These are phyloP conservation scores for Venturia oleaginea DNA, from an alignment of 2,329 filamentous ascomycete genomes.

Conservation along the genomic window DNA sequence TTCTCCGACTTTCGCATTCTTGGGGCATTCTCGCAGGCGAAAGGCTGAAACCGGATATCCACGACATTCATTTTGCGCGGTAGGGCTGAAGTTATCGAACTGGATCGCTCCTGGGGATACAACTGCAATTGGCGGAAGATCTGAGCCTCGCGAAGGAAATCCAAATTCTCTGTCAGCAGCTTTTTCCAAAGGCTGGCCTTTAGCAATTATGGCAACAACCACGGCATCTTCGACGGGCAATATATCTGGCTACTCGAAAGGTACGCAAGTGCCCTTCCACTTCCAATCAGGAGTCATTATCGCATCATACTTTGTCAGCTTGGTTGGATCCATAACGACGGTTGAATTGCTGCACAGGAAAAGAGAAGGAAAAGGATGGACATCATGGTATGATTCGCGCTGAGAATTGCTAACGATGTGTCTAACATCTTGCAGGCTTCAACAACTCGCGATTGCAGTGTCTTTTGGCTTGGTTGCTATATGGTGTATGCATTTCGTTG, in stretches of 20 bases:
- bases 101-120: not conserved
- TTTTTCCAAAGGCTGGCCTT: not conserved
- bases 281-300: conserved; percentile 53
- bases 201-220: not conserved
- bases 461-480: conserved; percentile 42
- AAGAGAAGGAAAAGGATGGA: conserved; percentile 57
- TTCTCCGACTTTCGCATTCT: not conserved
- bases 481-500: conserved; percentile 65
- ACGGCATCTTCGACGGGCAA: not conserved
- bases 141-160: not conserved
- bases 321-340: conserved; percentile 67
- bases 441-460: conserved; percentile 32
- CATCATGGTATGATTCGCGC: conserved; percentile 54
- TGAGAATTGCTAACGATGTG: not conserved
- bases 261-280: conserved; percentile 30
- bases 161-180: not conserved
- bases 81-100: not conserved
- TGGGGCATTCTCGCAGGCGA: not conserved
- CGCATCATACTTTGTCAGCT: conserved; percentile 60
- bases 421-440: conserved; percentile 25
- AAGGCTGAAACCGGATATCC: not conserved
- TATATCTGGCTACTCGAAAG: conserved; percentile 13
- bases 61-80: not conserved
- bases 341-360: conserved; percentile 73
- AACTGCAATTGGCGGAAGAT: not conserved